Conservation (phyloP, 1,139 yeast genomes). For the Taphrina wiesneri region DNA sequence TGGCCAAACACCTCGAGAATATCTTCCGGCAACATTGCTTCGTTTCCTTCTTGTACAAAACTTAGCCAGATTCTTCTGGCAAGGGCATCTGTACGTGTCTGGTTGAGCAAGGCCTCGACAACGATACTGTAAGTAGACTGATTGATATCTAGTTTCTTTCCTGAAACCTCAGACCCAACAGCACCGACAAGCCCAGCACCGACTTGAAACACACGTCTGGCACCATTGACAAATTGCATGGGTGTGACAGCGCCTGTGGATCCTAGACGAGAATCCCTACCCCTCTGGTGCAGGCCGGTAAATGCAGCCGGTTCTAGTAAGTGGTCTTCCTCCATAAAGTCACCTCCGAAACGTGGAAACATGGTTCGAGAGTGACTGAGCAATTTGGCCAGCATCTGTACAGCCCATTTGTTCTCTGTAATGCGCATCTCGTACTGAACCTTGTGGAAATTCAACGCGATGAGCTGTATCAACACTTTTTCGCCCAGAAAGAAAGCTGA, state of each 20-base stretch:
- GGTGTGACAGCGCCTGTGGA: slow-evolving; percentile 28
- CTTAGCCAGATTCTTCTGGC: slow-evolving; percentile 51
- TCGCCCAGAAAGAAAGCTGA: slow-evolving; percentile 48
- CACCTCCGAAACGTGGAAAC: slow-evolving; percentile 47
- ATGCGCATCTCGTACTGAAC: slow-evolving; percentile 49
- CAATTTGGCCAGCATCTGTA: slow-evolving; percentile 44
- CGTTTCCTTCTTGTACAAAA: slow-evolving; percentile 49
- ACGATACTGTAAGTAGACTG: slow-evolving; percentile 44
- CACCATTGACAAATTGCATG: slow-evolving; percentile 35
- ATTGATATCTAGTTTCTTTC: slow-evolving; percentile 32
- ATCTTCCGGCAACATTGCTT: slow-evolving; percentile 46
- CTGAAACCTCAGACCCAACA: slow-evolving; percentile 43
- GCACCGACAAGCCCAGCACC: slow-evolving; percentile 45
- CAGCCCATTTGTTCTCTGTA: slow-evolving; percentile 46
- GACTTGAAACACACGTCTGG: slow-evolving; percentile 44
- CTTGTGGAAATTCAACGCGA: slow-evolving; percentile 50
- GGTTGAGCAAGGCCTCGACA: slow-evolving; percentile 46
- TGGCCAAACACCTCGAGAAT: slow-evolving; percentile 47
- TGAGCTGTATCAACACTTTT: slow-evolving; percentile 47
- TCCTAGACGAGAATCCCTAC: slow-evolving; percentile 1
- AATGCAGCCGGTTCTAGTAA: slow-evolving; percentile 32
- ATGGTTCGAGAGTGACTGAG: slow-evolving; percentile 46
- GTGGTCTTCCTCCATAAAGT: slow-evolving; percentile 48
- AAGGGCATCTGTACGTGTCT: slow-evolving; percentile 44
- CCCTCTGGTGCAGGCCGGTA: slow-evolving; percentile 9